Conservation (phyloP, 345 rosid species). For the Ceriops zippeliana region DNA sequence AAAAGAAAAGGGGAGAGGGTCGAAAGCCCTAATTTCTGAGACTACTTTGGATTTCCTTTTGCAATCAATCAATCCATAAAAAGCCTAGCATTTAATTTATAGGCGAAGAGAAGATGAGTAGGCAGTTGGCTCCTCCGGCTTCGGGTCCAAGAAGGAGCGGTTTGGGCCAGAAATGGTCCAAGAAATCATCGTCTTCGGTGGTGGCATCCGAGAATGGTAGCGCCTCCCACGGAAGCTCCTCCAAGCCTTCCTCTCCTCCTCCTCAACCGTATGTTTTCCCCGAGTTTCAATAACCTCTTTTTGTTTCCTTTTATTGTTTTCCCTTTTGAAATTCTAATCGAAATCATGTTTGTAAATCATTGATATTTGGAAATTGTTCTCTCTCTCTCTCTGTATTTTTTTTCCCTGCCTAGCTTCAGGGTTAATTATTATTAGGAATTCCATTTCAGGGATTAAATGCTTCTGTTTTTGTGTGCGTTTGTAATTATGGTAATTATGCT, state of each 20-base stretch:
- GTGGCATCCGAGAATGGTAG: conserved; percentile 39
- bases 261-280: conserved; percentile 34
- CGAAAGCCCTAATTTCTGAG: no score
- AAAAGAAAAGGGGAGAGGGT: no score
- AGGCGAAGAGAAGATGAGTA: conserved; percentile 43
- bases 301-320: background rate
- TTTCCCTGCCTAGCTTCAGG: no score
- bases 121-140: conserved; percentile 51
- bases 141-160: conserved; percentile 49
- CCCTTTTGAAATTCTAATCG: no score
- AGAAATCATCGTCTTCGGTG: conserved; percentile 40
- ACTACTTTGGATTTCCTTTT: no score
- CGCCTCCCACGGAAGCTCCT: conserved; percentile 37
- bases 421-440: no score
- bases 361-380: background rate
- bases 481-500: no score
- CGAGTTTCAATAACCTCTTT: background rate
- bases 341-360: background rate
- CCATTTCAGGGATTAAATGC: no score
- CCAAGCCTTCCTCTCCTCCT: conserved; percentile 76
- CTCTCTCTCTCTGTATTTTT: background rate
- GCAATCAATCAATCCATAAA: no score
- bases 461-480: no score
- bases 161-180: conserved; percentile 43
- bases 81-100: no score